Conservation (phyloP, 495 filamentous ascomycete genomes). For the Halenospora varia region DNA sequence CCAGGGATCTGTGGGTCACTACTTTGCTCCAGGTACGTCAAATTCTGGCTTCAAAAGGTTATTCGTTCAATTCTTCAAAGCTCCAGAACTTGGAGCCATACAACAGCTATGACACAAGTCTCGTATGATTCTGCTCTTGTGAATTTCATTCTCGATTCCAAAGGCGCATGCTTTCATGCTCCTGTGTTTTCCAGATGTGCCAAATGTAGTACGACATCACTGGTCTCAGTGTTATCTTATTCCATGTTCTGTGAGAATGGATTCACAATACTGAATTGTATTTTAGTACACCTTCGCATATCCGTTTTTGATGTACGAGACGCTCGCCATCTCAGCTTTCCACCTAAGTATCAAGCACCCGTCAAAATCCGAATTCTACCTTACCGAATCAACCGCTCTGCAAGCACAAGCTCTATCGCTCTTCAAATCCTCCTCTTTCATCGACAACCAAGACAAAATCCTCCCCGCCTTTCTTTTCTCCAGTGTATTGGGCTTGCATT, state of each 20-base stretch:
- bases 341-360: conserved; percentile 31
- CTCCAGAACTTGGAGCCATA: no score
- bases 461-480: conserved; percentile 47
- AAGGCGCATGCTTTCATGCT: no score
- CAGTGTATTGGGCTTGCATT: conserved; percentile 37
- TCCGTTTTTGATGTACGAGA: conserved; percentile 40
- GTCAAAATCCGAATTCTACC: conserved; percentile 27
- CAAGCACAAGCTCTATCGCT: conserved; percentile 36
- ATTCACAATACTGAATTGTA: no score
- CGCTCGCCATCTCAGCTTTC: conserved; percentile 39
- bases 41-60: background rate
- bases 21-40: background rate
- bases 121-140: no score
- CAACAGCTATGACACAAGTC: no score
- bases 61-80: no score
- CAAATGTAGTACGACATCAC: no score
- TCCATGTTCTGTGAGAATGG: no score
- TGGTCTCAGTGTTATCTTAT: no score
- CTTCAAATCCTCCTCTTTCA: conserved; percentile 27
- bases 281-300: conserved; percentile 25
- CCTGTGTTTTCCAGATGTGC: no score
- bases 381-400: conserved; percentile 33
- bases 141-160: no score
- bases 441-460: conserved; percentile 33
- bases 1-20: background rate